Evolutionary conservation across 257 asterid species (phyloP).

Genomic region (Thymus quinquecostatus): DNA sequence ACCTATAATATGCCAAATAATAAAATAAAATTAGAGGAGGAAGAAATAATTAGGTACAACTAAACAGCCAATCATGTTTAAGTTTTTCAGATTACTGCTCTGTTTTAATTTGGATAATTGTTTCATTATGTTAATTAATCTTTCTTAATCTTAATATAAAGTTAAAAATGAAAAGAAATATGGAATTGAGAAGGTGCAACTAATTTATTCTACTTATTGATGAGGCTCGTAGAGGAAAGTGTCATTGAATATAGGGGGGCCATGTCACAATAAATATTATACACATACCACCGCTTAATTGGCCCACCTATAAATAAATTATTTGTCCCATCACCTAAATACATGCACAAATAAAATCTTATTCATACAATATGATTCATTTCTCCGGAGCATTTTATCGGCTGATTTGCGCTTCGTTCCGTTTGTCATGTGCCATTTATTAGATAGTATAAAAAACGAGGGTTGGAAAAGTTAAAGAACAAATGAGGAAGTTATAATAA

Average conservation of each 20-base stretch:
- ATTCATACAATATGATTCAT: too few relatives aligned
- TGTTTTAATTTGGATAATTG: background rate
- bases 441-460: too few relatives aligned
- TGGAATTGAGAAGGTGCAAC: background rate
- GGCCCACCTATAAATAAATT: background rate
- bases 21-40: background rate
- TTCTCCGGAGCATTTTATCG: too few relatives aligned
- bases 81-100: background rate
- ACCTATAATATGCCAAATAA: background rate
- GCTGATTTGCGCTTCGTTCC: too few relatives aligned
- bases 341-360: background rate
- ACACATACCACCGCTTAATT: background rate
- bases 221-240: background rate
- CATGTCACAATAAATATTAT: background rate
- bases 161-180: background rate
- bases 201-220: background rate
- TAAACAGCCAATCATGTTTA: background rate
- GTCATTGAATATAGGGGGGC: background rate
- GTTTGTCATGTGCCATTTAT: too few relatives aligned
- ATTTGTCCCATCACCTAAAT: background rate
- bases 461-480: too few relatives aligned
- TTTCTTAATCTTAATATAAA: background rate
- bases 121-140: background rate
- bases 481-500: too few relatives aligned
- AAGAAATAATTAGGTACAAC: background rate